Conservation (phyloP, 1,284 basidiomycete species). For the Ganoderma sinense region DNA sequence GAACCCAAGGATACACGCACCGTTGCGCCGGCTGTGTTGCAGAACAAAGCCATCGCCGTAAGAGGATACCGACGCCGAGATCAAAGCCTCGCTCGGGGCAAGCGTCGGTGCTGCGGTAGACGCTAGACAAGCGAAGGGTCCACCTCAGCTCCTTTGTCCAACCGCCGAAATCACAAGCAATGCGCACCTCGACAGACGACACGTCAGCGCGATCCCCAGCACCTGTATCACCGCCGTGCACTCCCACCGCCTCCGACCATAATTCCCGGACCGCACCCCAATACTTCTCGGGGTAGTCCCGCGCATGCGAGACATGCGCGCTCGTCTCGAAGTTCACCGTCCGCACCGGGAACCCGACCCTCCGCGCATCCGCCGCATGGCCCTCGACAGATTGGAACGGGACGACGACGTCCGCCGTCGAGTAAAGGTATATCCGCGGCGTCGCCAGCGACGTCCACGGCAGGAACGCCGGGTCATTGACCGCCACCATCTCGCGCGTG, state of each 20-base stretch:
- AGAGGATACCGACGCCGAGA: neutral
- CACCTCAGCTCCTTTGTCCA: neutral
- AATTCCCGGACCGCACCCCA: conserved; percentile 50
- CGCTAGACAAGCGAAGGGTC: neutral
- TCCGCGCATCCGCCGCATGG: conserved; percentile 48
- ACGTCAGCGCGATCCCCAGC: neutral
- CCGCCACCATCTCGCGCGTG: conserved; percentile 36
- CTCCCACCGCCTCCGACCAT: conserved; percentile 43
- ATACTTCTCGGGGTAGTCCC: conserved; percentile 54
- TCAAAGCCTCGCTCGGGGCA: conserved; percentile 1
- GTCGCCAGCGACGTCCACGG: conserved; percentile 55
- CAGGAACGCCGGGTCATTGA: conserved; percentile 48
- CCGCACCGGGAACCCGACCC: conserved; percentile 46
- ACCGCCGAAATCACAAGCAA: neutral
- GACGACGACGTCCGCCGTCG: conserved; percentile 52
- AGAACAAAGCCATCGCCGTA: neutral
- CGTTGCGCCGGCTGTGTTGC: neutral
- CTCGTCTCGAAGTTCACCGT: conserved; percentile 55
- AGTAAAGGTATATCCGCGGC: conserved; percentile 58
- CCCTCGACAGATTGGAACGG: conserved; percentile 48
- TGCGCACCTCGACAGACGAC: neutral
- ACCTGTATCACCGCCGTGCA: too few species aligned
- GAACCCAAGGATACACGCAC: neutral
- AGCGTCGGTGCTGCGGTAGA: neutral
- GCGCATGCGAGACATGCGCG: conserved; percentile 63